These are phyloP conservation scores for Sordaria brevicollis DNA, from an alignment of 495 filamentous ascomycete species.

Conservation along the genomic window DNA sequence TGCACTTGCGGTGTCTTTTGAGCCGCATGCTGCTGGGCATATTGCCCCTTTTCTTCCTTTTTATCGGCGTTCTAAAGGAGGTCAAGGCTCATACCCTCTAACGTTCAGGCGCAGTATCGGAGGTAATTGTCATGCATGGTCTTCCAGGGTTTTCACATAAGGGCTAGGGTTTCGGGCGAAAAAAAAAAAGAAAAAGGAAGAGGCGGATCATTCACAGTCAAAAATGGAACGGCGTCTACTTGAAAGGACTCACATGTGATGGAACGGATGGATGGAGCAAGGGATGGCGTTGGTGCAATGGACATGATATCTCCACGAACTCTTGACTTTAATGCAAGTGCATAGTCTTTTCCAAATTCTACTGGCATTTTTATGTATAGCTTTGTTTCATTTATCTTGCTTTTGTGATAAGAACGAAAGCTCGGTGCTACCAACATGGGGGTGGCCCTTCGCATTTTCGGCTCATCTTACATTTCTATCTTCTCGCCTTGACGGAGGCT, in stretches of 20 bases:
- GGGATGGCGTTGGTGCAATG: background rate
- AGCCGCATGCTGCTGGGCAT: background rate
- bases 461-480: background rate
- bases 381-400: background rate
- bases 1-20: background rate
- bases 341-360: background rate
- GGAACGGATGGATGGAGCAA: background rate
- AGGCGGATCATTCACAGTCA: background rate
- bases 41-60: background rate
- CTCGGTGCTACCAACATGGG: background rate
- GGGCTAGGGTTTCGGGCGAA: background rate
- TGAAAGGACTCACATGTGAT: background rate
- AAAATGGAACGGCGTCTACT: background rate
- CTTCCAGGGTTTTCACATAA: background rate
- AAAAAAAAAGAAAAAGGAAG: too few relatives aligned
- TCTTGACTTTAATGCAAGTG: background rate
- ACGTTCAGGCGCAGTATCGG: background rate
- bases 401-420: background rate
- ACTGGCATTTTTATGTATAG: background rate
- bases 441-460: background rate
- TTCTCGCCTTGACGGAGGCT: background rate
- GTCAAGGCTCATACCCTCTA: background rate
- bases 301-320: background rate
- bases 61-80: background rate
- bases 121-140: background rate